Base-by-base conservation (phyloP, 1,284 basidiomycete species). In the Sporisorium scitamineum region DNA sequence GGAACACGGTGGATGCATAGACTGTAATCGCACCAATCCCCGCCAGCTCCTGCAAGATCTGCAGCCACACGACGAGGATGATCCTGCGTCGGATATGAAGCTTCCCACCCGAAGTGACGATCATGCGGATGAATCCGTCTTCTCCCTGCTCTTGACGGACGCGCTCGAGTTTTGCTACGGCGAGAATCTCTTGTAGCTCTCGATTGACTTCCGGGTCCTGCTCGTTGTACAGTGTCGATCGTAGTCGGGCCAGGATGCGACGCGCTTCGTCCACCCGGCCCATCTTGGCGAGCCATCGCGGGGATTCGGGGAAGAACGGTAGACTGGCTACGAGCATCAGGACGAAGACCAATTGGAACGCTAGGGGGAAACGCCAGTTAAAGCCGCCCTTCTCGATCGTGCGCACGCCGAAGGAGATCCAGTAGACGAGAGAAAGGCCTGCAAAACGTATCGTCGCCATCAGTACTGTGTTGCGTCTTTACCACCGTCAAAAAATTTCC, bases 221-320 rank as follows among this genome's bases (percentile, higher is more conserved):
- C 29, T 70, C 68, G 61, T 70, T 50, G 56, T 60, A 70, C 5
- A 61, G 67, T 0, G 37, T 48, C 5, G 67, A 59, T 7, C 68
- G 61, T 0, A 70, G 31, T 7, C 61, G 57, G 1, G 68, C 51
- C 4, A 70, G 61, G 31, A 57, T 70, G 47, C 68, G 57, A 18
- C 61, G 56, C 13, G 59, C 56, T 51, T 70, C 68, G 42, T 70
- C 68, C 13, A 70, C 60, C 13, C 68, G 54, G 6, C 68, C 68
- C 68, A 70, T 70, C 48, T 70, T 64, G 1, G 68, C 61, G 3
- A 70, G 57, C 68, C 68, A 70, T 24, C 68, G 53, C 1, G 68
- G 57, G 1, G 68, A 70, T 47, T 64, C 68, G 7, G 68, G 68
- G 24, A 70, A 70, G 44, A 70, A 70, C 6, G 68, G 68, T 11